Base-by-base conservation (phyloP, 768 basidiomycete genomes). In the Trametes punicea region DNA sequence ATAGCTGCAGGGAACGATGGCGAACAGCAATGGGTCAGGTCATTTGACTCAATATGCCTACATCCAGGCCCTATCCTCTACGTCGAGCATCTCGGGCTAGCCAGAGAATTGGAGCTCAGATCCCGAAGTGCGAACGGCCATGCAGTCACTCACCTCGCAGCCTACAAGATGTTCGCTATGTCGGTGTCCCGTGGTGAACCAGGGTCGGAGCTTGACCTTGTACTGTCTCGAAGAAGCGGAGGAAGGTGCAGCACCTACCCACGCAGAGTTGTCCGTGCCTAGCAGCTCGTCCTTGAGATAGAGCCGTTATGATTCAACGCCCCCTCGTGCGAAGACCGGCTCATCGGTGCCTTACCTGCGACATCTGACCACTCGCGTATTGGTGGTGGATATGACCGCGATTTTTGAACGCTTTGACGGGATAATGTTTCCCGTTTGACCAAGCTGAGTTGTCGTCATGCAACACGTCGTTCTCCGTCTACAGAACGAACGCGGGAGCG, bases 261-360 rank as follows among this genome's bases (percentile, higher is more conserved):
- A 79, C 10, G 77, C 74, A 47, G 67, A 67, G 53, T 78, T 70
- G 47, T 78, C 73, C 4, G 63, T 63, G n/a, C 70, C 70, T 8
- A 76, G 65, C 65, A 70, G 70, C 36, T 57, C 31, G 13, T 50
- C 48, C 59, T 63, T 41, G 15, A 47, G n/a, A 25, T n/a, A 26
- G 23, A 7, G 21, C 4, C 23, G 25, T 21, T 15, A n/a, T 23
- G 11, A 16, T 4, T 4, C 6, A n/a, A 3, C 34, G 27, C 4
- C 42, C 25, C 18, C 3, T 4, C 6, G 15, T 15, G 11, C 6
- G 39, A 2, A 18, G 6, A n/a, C 2, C 21, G 27, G 29, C 10
- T 13, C 9, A 40, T n/a, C 20, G 25, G 26, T 15, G 33, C 25
- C 46, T 30, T 30, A 45, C 57, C 46, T 57, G 41, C 4, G 47